A percentile compares a stretch with the other conserved stretches of the same genome.
Evolutionary conservation across 345 rosid species (phyloP).

Genomic region (Dimocarpus longan): DNA sequence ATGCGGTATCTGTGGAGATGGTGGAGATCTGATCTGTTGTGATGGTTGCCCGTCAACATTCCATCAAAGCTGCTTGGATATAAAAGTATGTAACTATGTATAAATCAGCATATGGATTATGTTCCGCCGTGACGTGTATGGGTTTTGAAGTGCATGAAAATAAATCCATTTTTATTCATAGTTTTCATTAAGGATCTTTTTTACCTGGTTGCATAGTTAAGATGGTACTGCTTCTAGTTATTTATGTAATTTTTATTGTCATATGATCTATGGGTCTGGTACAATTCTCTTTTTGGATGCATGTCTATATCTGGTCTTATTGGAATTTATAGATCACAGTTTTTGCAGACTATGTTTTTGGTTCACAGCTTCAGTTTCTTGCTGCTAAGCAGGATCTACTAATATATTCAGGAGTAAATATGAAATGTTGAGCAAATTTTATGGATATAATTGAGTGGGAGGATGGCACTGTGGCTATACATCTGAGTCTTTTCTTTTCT

Average conservation of each 20-base stretch:
- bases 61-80: conserved; percentile 83
- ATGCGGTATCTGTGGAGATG: conserved; percentile 97
- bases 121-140: neutral
- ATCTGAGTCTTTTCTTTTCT: neutral
- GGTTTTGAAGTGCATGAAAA: conserved; percentile 9
- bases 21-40: conserved; percentile 89
- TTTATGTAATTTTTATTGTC: neutral
- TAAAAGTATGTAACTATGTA: conserved; percentile 73
- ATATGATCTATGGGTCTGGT: neutral
- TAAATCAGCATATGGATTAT: conserved; percentile 3
- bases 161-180: neutral
- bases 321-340: neutral
- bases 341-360: neutral
- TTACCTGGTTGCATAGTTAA: conserved; percentile 4
- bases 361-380: neutral
- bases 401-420: neutral
- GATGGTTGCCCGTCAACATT: conserved; percentile 97
- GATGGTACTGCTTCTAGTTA: neutral
- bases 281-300: neutral
- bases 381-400: neutral
- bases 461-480: neutral
- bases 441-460: neutral
- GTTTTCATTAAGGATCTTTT: neutral
- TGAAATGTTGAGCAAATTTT: neutral
- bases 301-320: neutral